phyloP scores from a whole-genome alignment of 2,329 filamentous ascomycete genomes.

The Colletotrichum gigasporum region DNA sequence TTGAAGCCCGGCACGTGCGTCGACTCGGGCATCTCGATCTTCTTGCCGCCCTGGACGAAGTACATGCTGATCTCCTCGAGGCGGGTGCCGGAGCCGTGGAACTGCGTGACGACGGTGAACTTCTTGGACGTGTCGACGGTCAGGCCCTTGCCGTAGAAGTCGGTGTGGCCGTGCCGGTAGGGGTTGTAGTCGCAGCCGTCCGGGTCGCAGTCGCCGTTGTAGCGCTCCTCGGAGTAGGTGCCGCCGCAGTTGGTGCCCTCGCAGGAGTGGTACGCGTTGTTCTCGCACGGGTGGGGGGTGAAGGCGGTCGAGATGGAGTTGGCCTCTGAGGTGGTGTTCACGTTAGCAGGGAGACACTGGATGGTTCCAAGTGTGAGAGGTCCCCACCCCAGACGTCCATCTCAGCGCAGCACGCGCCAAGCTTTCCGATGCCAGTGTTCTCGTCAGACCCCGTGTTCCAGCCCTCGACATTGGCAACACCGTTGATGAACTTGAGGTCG shows the following conservation, averaged over 20 bases:
- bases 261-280: slow-evolving; percentile 58
- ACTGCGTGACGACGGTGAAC: slow-evolving; percentile 69
- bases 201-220: slow-evolving; percentile 68
- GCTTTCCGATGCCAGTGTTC: slow-evolving; percentile 59
- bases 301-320: slow-evolving; percentile 69
- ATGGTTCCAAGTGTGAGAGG: background rate
- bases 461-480: slow-evolving; percentile 58
- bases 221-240: slow-evolving; percentile 59
- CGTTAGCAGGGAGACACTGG: background rate
- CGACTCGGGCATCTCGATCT: slow-evolving; percentile 57
- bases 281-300: slow-evolving; percentile 70
- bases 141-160: slow-evolving; percentile 68
- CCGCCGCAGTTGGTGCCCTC: slow-evolving; percentile 53
- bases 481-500: slow-evolving; percentile 63
- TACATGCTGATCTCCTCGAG: slow-evolving; percentile 66
- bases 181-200: slow-evolving; percentile 75
- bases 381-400: slow-evolving; percentile 69
- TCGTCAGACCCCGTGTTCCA: slow-evolving; percentile 59
- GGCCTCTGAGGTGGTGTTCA: slow-evolving; percentile 47
- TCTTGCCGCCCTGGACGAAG: slow-evolving; percentile 66
- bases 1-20: slow-evolving; percentile 38
- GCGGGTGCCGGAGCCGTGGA: slow-evolving; percentile 44
- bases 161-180: slow-evolving; percentile 69
- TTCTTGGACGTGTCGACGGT: slow-evolving; percentile 65
- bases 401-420: slow-evolving; percentile 66